Percentiles rank a stretch among this genome's conserved stretches.
These are phyloP conservation scores for Trichaptum fuscoviolaceum DNA, from an alignment of 768 basidiomycete species.

Conservation along the genomic window DNA sequence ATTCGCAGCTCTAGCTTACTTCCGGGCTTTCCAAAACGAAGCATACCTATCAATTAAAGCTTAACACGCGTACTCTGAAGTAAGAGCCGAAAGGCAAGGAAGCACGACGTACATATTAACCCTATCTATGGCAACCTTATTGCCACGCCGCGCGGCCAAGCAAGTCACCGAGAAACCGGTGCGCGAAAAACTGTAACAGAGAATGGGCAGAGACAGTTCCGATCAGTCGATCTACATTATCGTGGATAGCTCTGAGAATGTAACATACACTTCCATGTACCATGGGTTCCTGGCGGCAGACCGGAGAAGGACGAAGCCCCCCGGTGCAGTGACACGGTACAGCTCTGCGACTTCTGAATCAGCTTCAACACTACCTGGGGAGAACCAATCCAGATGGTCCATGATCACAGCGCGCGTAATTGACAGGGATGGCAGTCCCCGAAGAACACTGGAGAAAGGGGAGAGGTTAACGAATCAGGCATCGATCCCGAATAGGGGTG, in stretches of 20 bases:
- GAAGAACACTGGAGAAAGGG: constrained; percentile 33
- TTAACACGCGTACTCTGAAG: background rate
- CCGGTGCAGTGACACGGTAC: constrained; percentile 47
- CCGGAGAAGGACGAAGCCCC: constrained; percentile 63
- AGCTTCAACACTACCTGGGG: constrained; percentile 41
- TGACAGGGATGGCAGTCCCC: constrained; percentile 37
- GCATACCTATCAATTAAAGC: constrained; percentile 5
- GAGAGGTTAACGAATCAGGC: background rate
- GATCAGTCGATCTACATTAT: background rate
- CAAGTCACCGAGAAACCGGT: constrained; percentile 50
- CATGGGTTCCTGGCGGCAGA: constrained; percentile 60
- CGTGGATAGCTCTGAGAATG: background rate
- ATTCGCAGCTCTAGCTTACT: background rate
- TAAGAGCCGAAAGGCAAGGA: background rate
- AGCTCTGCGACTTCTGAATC: constrained; percentile 54
- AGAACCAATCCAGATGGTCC: constrained; percentile 65
- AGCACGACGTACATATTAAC: constrained; percentile 57
- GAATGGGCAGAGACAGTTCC: background rate
- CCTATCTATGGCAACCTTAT: constrained; percentile 48
- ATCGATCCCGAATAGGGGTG: background rate
- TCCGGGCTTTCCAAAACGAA: constrained; percentile 7
- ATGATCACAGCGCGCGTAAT: constrained; percentile 64
- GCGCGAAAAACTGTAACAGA: constrained; percentile 36
- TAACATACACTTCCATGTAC: constrained; percentile 47
- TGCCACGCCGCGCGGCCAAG: constrained; percentile 47